Base-by-base conservation (phyloP, 441 rosid genomes). In the Bocquillonia castaneifolia region DNA sequence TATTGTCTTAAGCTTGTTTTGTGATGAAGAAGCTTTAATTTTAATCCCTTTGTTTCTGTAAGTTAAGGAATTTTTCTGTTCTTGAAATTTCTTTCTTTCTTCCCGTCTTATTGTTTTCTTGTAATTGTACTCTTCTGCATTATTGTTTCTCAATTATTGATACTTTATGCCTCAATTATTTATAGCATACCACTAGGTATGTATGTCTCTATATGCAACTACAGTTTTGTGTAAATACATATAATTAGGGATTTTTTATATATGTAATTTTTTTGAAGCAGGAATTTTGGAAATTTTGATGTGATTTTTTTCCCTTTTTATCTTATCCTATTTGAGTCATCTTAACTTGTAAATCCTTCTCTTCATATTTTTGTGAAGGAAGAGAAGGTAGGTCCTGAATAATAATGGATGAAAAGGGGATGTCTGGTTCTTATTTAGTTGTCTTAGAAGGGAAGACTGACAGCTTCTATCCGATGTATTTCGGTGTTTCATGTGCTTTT, bases 401-500 rank as follows among this genome's bases (percentile, higher is more conserved):
- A 67, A 88, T 88, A 64, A 88, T 88, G 93, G 86, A 73, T 36
- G 83, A 74, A 70, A 70, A 79, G 62, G 64, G 60, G 47, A 40
- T 66, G 48, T 77, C 78, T 39, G 74, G 72, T 69, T 85, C 86
- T 48, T 71, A 66, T 75, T 72, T 79, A 71, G 44, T 79, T 60
- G 64, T 76, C 66, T 64, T 78, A 56, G 80, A 59, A 54, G 77
- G 72, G 69, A 78, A 65, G 74, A 70, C 63, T 10, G 81, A 82
- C 34, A 70, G 69, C 63, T 79, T 87, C 75, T 85, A 73, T 67
- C 82, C 87, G 47, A 71, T 74, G 79, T 86, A 78, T 77, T 82
- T 86, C 68, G 91, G 91, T 10, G 86, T 78, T 76, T 86, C 91
- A 52, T 90, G 85, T 79, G 89, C 88, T 32, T 69, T 85, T 40